Base-by-base conservation (phyloP, 2,329 filamentous ascomycete species). In the Aspergillus ochraceoroseus region DNA sequence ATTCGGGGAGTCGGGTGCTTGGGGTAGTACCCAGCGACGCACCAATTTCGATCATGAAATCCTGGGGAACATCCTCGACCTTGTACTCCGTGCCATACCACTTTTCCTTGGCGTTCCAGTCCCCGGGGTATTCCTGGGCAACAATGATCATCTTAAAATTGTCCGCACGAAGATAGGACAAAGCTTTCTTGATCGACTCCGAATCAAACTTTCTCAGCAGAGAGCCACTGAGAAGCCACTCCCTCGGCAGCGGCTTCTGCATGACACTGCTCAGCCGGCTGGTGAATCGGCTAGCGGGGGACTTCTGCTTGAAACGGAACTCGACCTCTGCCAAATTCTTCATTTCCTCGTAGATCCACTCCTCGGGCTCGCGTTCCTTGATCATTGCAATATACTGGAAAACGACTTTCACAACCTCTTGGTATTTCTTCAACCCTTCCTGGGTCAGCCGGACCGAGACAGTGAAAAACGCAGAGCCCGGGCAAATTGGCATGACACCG, bases 61-160 rank as follows among this genome's bases (percentile, higher is more conserved):
- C 80, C 9, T 74, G 61, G 0, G 89, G 82, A 23, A 98, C 85
- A 58, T 80, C 83, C 59, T 94, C 85, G 20, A 82, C 76, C 48
- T 80, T 85, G 67, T 95, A 94, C 58, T 96, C 89, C 0, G 92
- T 98, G 6, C 90, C 90, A 55, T 98, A 98, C 92, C 92, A 98
- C 61, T 89, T 87, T 70, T 98, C 92, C 59, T 85, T 94, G 61
- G 82, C 70, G 50, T 94, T 77, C 86, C 87, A 95, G 36, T 79
- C 76, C 0, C 87, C 89, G 0, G 89, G 89, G 52, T 82, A 85
- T 6, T 85, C 83, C 57, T 88, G 85, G 15, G 87, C 90, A 18
- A 94, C 80, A 34, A 96, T 74, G 1, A 80, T 82, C 62, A 95
- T 76, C 19, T 87, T 79, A 68, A 96, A 88, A 59, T 95, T 96